These are phyloP conservation scores for Brettanomyces bruxellensis DNA, from an alignment of 805 yeast species.

Conservation along the genomic window DNA sequence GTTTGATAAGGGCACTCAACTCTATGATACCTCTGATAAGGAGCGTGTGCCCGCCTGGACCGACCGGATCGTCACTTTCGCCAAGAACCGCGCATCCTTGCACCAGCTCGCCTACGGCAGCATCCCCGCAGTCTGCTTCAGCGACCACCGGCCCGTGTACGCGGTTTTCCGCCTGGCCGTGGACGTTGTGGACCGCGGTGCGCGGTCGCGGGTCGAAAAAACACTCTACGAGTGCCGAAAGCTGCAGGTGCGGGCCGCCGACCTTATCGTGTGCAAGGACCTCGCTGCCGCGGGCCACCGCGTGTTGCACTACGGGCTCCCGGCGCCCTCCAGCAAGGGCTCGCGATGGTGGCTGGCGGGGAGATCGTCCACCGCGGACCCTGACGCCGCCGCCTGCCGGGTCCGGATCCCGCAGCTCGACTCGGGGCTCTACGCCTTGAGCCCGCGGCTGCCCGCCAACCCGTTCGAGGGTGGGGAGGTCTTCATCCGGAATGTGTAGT, in stretches of 20 bases:
- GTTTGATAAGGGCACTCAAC: constrained; percentile 76
- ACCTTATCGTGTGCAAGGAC: constrained; percentile 15
- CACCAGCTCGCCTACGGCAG: constrained; percentile 54
- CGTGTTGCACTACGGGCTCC: constrained; percentile 38
- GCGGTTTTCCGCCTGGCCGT: constrained; percentile 60
- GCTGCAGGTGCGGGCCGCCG: constrained; percentile 31
- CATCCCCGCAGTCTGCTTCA: constrained; percentile 48
- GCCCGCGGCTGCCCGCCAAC: constrained; percentile 61
- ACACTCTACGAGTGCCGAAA: constrained; percentile 46
- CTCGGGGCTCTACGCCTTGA: constrained; percentile 40
- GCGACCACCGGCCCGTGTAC: constrained; percentile 89
- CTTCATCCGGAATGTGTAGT: constrained; percentile 32
- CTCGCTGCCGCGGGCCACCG: constrained; percentile 12
- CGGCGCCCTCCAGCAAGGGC: constrained; percentile 66
- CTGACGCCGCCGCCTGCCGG: constrained; percentile 41
- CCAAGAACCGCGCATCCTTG: constrained; percentile 43
- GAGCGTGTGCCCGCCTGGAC: constrained; percentile 97
- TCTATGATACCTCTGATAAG: constrained; percentile 85
- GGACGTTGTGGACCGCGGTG: constrained; percentile 52
- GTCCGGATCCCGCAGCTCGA: constrained; percentile 42
- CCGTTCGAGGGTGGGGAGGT: constrained; percentile 57
- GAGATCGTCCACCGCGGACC: neutral
- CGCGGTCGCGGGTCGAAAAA: constrained; percentile 40
- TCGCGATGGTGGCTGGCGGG: constrained; percentile 76
- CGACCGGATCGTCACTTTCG: constrained; percentile 65